phyloP scores from a whole-genome alignment of 768 basidiomycete species.

The Pulveroboletus sp. region DNA sequence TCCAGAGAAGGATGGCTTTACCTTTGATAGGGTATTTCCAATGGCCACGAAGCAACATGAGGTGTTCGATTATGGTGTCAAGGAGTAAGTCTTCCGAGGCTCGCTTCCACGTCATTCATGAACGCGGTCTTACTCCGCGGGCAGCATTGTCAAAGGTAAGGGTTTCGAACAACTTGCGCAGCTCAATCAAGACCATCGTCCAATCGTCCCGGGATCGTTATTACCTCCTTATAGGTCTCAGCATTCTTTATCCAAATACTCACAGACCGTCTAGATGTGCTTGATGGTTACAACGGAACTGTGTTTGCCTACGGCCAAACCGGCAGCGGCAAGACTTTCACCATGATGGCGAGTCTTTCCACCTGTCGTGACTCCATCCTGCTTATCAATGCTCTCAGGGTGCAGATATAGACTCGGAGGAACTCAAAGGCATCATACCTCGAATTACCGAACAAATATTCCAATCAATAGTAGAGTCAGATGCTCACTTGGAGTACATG shows the following conservation, averaged over 20 bases:
- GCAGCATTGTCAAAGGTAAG: conserved; percentile 85
- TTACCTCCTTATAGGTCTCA: neutral
- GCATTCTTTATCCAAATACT: conserved; percentile 10
- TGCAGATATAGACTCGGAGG: conserved; percentile 92
- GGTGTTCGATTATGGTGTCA: conserved; percentile 98
- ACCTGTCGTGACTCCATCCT: conserved; percentile 1
- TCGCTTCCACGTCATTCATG: conserved; percentile 11
- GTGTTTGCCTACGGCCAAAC: conserved; percentile 98
- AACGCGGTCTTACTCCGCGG: conserved; percentile 11
- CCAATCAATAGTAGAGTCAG: conserved; percentile 93
- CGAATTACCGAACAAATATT: conserved; percentile 99
- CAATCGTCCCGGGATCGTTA: conserved; percentile 5
- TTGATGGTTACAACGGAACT: conserved; percentile 98
- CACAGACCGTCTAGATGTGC: conserved; percentile 64
- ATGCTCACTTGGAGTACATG: conserved; percentile 92
- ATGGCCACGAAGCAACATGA: conserved; percentile 87
- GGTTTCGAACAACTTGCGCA: conserved; percentile 3
- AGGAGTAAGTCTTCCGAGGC: conserved; percentile 61
- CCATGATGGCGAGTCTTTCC: conserved; percentile 81
- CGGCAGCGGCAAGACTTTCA: conserved; percentile 94
- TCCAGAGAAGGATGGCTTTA: conserved; percentile 96
- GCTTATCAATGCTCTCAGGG: conserved; percentile 50
- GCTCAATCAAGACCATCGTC: neutral
- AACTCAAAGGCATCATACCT: conserved; percentile 93
- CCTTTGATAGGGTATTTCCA: conserved; percentile 94